Base-by-base conservation (phyloP, 768 basidiomycete genomes). In the Mycena capillaripes region DNA sequence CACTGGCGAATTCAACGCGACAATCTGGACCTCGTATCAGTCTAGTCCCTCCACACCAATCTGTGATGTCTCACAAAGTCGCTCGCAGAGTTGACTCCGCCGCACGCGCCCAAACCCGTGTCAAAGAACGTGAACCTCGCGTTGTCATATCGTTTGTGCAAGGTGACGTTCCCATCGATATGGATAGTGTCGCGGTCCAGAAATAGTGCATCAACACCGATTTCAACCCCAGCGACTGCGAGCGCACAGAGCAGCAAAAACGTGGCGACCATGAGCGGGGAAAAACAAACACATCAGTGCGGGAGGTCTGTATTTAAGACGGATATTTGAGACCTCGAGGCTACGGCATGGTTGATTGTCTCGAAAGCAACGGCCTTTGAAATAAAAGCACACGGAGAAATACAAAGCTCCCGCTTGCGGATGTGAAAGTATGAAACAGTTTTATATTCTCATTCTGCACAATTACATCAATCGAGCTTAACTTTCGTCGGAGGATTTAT, bases 101-200 rank as follows among this genome's bases (percentile, higher is more conserved):
- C 89, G 72, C 89, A 89, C n/a, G 89, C 88, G 48, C 89, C 89
- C 77, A 86, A 67, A 17, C 78, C 79, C 59, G 78, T 71, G 59
- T 77, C 77, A 72, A 78, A 84, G 66, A 75, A 82, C 11, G 83
- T 80, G 70, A 82, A 81, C 65, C 76, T 77, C 30, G 78, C 76
- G 55, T 72, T 71, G 52, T 76, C 75, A 53, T 78, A 80, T 36
- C 82, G 79, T 66, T 81, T 83, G 56, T 69, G 74, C 42, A 83
- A 32, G 7, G 73, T 66, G 23, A 34, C 53, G 60, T 57, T 56
- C 56, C 56, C 23, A 19, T 9, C 17, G 32, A 30, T 46, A 46
- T 36, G 34, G 7, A 12, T 12, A 46, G 30, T 25, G 44, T 19
- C n/a, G 40, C 9, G n/a, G 2, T 27, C 29, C 17, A 21, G 38